Evolutionary conservation across 495 filamentous ascomycete species (phyloP).

Genomic region (Cairneyella variabilis): DNA sequence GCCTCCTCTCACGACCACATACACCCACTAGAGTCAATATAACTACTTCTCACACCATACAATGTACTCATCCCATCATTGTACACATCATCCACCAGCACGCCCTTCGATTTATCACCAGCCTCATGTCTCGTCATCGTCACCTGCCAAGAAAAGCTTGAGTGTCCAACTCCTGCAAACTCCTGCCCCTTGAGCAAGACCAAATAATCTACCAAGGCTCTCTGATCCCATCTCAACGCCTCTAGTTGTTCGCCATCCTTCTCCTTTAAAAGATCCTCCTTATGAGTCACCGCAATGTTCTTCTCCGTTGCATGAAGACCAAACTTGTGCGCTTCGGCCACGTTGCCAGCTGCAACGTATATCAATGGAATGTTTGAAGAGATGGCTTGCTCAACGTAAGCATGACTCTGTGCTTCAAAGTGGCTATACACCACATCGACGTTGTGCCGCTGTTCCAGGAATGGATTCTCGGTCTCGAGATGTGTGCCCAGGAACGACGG

Average conservation of each 20-base stretch:
- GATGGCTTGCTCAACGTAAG: slow-evolving; percentile 15
- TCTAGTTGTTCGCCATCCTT: slow-evolving; percentile 15
- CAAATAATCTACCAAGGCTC: slow-evolving; percentile 22
- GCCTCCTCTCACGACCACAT: slow-evolving; percentile 19
- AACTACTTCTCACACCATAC: slow-evolving; percentile 18
- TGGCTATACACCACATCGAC: slow-evolving; percentile 12
- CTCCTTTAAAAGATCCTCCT: slow-evolving; percentile 19
- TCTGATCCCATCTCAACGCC: slow-evolving; percentile 22
- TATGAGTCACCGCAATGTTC: slow-evolving; percentile 19
- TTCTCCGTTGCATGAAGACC: slow-evolving; percentile 3
- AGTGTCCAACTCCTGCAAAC: slow-evolving; percentile 23
- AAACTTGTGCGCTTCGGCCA: slow-evolving; percentile 13
- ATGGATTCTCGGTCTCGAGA: slow-evolving; percentile 16
- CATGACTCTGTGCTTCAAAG: slow-evolving; percentile 9
- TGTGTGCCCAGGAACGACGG: slow-evolving; percentile 22
- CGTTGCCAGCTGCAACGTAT: slow-evolving; percentile 20
- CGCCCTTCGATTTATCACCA: slow-evolving; percentile 9
- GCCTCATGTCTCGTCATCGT: slow-evolving; percentile 19
- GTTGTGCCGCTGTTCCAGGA: slow-evolving; percentile 6
- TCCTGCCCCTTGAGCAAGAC: slow-evolving; percentile 19
- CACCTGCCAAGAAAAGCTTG: slow-evolving; percentile 19
- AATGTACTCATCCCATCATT: slow-evolving; percentile 21
- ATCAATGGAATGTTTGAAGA: slow-evolving; percentile 6
- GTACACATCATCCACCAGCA: slow-evolving; percentile 7
- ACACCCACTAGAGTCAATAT: slow-evolving; percentile 21